A percentile compares a stretch with the other conserved stretches of the same genome.
These are phyloP conservation scores for Pythium sukuiense DNA, from an alignment of 352 stramenopile species.

Conservation along the genomic window DNA sequence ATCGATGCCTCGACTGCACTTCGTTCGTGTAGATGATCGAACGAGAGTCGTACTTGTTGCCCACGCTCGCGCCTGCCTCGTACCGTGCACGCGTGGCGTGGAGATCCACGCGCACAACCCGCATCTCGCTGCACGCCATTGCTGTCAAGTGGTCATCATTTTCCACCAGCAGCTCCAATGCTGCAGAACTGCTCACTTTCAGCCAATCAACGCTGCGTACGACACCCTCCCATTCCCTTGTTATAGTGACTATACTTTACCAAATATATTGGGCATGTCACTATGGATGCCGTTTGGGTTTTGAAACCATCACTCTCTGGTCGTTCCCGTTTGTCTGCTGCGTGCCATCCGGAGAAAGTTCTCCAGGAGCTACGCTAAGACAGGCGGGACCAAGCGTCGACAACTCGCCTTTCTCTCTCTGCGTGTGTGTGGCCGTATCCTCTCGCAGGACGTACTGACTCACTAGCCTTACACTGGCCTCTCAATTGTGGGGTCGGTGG, in stretches of 20 bases:
- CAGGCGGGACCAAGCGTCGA: background rate
- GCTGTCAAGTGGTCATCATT: background rate
- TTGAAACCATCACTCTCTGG: constrained; percentile 18
- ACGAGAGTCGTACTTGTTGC: constrained; percentile 14
- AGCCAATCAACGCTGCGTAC: constrained; percentile 1
- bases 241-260: background rate
- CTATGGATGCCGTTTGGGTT: background rate
- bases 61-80: constrained; percentile 14
- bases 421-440: constrained; percentile 1
- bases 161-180: background rate
- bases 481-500: background rate
- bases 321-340: constrained; percentile 1
- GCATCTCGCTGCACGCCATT: constrained; percentile 7
- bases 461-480: background rate
- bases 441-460: background rate
- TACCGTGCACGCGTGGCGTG: constrained; percentile 7
- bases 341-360: background rate
- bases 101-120: constrained; percentile 19
- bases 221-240: background rate
- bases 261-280: constrained; percentile 2
- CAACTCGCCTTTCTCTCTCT: background rate
- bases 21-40: constrained; percentile 23
- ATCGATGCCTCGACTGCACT: constrained; percentile 20
- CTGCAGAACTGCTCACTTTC: constrained; percentile 2
- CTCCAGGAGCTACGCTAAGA: constrained; percentile 4